Base-by-base conservation (phyloP, 2,329 filamentous ascomycete species). In the Corniculantispora saksenae region DNA sequence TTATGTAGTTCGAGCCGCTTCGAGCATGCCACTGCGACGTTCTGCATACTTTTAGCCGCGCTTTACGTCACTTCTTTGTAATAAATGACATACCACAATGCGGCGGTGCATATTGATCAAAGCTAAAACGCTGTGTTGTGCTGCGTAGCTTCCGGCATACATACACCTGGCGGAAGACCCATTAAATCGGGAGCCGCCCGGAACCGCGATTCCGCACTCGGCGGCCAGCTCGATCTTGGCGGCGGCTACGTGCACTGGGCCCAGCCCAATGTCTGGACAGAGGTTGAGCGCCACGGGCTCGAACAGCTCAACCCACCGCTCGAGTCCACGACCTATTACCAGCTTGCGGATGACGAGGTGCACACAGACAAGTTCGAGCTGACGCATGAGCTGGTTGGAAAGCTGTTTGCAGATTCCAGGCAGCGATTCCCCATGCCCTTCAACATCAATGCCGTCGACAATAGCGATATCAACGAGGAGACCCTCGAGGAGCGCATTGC, bases 231-330 rank as follows among this genome's bases (percentile, higher is more conserved):
- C 54, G 54, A 57, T n/a, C n/a, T 57, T 25, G 54, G 54, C 10
- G 54, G 54, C 15, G 54, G 54, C 15, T 57, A 57, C 25, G 55
- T 58, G 19, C 55, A 58, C 38, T 58, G 55, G 55, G 45, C 55
- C 3, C 55, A 58, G 55, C 19, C 55, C 3, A 58, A 58, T 21
- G 38, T 58, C 13, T 58, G 55, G 55, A 27, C 7, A 6, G 55
- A 58, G 38, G 7, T 58, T 8, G 23, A 58, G 19, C 29, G n/a
- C 17, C 23, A 45, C 21, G 55, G 55, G n/a, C 55, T 58, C 10
- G 55, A 27, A 15, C 19, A 45, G 21, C 15, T 58, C 10, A 58
- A 43, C 15, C 21, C 40, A 6, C 55, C 55, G 29, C 25, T 58
- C 23, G n/a, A 23, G 21, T 5, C 55, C 3, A n/a, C 13, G 55